Conservation (phyloP, 352 stramenopile genomes). For the Pythium monospermum region DNA sequence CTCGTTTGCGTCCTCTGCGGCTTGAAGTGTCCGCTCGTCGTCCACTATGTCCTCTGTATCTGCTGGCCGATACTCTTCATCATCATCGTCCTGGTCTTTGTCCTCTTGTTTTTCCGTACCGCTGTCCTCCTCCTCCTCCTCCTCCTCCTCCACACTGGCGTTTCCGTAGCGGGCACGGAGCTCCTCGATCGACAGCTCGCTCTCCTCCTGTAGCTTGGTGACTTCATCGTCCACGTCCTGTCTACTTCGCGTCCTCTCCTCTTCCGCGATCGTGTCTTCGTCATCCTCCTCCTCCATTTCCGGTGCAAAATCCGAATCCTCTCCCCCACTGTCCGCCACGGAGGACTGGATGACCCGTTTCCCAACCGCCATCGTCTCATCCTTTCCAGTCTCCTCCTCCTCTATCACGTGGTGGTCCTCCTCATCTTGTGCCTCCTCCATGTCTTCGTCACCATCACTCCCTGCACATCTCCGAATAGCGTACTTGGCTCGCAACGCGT, state of each 20-base stretch:
- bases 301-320: constrained; percentile 32
- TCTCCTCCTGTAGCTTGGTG: constrained; percentile 81
- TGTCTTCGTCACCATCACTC: constrained; percentile 9
- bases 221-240: constrained; percentile 74
- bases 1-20: constrained; percentile 69
- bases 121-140: constrained; percentile 5
- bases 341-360: too few species aligned
- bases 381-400: too few species aligned
- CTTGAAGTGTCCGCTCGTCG: constrained; percentile 90
- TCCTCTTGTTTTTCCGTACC: background rate
- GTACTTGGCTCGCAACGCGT: constrained; percentile 78
- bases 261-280: constrained; percentile 85
- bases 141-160: background rate
- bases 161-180: constrained; percentile 36
- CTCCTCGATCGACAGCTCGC: constrained; percentile 90
- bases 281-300: constrained; percentile 57
- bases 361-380: too few species aligned
- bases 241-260: constrained; percentile 48
- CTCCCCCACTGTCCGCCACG: too few species aligned
- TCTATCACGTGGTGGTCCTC: too few species aligned
- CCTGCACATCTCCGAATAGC: constrained; percentile 12
- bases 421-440: constrained; percentile 23
- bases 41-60: constrained; percentile 55
- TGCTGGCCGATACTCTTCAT: constrained; percentile 28
- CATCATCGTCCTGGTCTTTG: constrained; percentile 13